Conservation (phyloP, 495 filamentous ascomycete genomes). For the Daldinia vernicosa region DNA sequence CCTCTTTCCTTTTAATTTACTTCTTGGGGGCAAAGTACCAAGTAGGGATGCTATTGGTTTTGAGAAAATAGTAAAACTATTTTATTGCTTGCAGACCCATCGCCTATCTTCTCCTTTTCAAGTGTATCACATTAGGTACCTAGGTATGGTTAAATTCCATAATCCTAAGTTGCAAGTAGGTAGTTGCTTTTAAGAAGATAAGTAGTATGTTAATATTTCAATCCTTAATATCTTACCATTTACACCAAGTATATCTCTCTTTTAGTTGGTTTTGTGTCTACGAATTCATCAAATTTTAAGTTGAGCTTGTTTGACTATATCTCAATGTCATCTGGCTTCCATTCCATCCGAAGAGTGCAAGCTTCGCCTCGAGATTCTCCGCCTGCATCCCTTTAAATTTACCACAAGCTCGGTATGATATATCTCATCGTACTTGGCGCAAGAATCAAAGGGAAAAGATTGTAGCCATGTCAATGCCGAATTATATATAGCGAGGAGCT, state of each 20-base stretch:
- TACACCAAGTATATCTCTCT: background rate
- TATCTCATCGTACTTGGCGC: slow-evolving; percentile 20
- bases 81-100: too few species aligned
- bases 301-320: slow-evolving; percentile 44
- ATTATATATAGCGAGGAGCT: background rate
- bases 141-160: background rate
- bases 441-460: background rate
- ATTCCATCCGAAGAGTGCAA: slow-evolving; percentile 45
- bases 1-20: too few species aligned
- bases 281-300: slow-evolving; percentile 42
- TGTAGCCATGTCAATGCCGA: background rate
- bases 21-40: too few species aligned
- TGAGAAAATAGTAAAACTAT: too few species aligned
- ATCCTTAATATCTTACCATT: background rate
- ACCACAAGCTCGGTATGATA: slow-evolving; percentile 3
- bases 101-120: background rate
- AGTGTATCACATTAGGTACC: background rate
- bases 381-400: slow-evolving; percentile 14
- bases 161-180: background rate
- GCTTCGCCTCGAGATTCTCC: slow-evolving; percentile 29
- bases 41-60: too few species aligned
- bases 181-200: background rate
- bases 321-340: slow-evolving; percentile 47
- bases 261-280: background rate
- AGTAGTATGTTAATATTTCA: background rate